Evolutionary conservation across 2,329 filamentous ascomycete species (phyloP).

Genomic region (Graphium sp.): DNA sequence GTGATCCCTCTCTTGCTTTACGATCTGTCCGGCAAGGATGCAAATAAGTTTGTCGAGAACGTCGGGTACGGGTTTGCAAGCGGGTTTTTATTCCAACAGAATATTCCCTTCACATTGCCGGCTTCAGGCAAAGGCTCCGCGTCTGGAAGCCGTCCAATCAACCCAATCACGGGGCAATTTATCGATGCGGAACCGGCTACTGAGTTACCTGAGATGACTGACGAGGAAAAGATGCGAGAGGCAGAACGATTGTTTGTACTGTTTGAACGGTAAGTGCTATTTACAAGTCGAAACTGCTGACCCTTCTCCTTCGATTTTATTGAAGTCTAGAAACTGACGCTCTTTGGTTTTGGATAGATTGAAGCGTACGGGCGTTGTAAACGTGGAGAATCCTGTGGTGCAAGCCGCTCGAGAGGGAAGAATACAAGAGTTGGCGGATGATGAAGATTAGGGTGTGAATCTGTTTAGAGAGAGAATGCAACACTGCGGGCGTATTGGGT

Average conservation of each 20-base stretch:
- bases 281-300: neutral
- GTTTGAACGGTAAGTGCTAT: constrained; percentile 54
- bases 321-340: neutral
- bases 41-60: constrained; percentile 68
- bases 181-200: constrained; percentile 47
- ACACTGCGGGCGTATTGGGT: neutral
- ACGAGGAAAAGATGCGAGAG: constrained; percentile 83
- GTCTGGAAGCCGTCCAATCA: constrained; percentile 33
- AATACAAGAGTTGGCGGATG: constrained; percentile 46
- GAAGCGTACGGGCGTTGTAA: constrained; percentile 57
- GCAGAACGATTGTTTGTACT: constrained; percentile 80
- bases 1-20: constrained; percentile 69
- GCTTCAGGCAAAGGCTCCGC: constrained; percentile 11
- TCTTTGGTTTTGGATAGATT: constrained; percentile 21
- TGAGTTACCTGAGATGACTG: constrained; percentile 58
- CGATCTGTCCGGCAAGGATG: constrained; percentile 68
- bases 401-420: constrained; percentile 52
- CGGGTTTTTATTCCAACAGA: constrained; percentile 38
- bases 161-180: constrained; percentile 78
- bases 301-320: constrained; percentile 7
- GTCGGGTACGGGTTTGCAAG: constrained; percentile 91
- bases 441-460: too few species aligned
- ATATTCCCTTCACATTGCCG: too few species aligned
- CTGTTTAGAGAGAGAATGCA: too few species aligned
- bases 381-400: constrained; percentile 65